These are phyloP conservation scores for Allium cepa DNA, from an alignment of 106 monocot species.

Conservation along the genomic window DNA sequence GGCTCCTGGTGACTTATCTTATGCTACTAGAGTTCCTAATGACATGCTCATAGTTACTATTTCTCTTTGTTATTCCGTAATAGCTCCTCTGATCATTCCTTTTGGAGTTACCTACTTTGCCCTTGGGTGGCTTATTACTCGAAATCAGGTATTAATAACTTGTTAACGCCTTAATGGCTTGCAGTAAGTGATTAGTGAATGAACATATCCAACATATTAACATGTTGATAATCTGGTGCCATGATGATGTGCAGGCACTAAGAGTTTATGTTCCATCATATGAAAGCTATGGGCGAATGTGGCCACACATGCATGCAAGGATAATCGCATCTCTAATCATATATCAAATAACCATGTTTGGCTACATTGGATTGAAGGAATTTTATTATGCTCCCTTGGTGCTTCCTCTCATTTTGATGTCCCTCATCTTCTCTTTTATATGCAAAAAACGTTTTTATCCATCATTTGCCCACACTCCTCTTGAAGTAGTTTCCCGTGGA, in stretches of 20 bases:
- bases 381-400: conserved; percentile 56
- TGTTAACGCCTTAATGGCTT: no score
- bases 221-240: not conserved
- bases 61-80: conserved; percentile 89
- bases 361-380: conserved; percentile 65
- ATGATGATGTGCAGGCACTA: conserved; percentile 37
- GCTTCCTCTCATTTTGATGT: conserved; percentile 41
- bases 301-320: conserved; percentile 93
- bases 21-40: conserved; percentile 77
- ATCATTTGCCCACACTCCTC: conserved; percentile 52
- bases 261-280: conserved; percentile 77
- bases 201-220: not conserved
- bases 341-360: conserved; percentile 87
- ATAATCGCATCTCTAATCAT: conserved; percentile 70
- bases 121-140: conserved; percentile 78
- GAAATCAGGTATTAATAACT: conserved; percentile 53
- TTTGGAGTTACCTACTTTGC: conserved; percentile 85
- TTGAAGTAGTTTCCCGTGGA: conserved; percentile 42
- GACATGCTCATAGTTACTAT: conserved; percentile 94
- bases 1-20: conserved; percentile 77
- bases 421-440: conserved; percentile 52
- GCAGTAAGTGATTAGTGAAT: not conserved
- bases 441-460: conserved; percentile 66
- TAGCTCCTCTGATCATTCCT: conserved; percentile 88
- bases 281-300: conserved; percentile 93